Conservation (phyloP, 768 basidiomycete species). For the Podaxis sp. region DNA sequence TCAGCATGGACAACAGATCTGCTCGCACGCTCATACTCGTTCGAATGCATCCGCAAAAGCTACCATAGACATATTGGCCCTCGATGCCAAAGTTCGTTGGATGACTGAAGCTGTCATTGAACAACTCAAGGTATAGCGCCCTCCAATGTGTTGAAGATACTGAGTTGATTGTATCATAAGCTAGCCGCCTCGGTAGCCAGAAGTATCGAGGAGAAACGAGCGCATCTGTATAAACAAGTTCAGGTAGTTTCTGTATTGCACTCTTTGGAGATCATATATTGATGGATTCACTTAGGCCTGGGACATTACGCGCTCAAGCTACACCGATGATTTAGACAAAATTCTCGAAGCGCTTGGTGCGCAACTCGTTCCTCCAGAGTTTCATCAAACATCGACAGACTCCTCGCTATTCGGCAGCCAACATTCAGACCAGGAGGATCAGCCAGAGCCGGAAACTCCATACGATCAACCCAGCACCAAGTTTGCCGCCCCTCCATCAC, state of each 20-base stretch:
- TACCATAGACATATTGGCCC: constrained; percentile 68
- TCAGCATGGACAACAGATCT: constrained; percentile 74
- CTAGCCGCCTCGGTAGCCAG: constrained; percentile 72
- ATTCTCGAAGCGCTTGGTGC: constrained; percentile 71
- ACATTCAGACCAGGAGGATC: constrained; percentile 44
- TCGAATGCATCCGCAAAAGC: constrained; percentile 66
- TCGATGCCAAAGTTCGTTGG: constrained; percentile 83
- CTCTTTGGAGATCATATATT: background rate
- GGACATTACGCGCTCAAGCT: constrained; percentile 62
- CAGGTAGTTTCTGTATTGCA: constrained; percentile 40
- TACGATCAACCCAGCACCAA: constrained; percentile 6
- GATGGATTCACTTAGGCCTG: constrained; percentile 50
- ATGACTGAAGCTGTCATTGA: constrained; percentile 70
- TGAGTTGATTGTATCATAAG: constrained; percentile 32
- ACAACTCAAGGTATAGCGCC: constrained; percentile 62
- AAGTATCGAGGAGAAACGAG: constrained; percentile 70
- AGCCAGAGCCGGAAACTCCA: constrained; percentile 15
- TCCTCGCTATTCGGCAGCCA: constrained; percentile 84
- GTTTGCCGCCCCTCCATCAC: constrained; percentile 22
- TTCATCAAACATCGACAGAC: constrained; percentile 63
- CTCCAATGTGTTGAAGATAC: background rate
- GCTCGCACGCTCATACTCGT: constrained; percentile 59
- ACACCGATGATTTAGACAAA: constrained; percentile 59
- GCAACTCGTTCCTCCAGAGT: constrained; percentile 76
- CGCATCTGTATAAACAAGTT: constrained; percentile 56